Base-by-base conservation (phyloP, 2,329 filamentous ascomycete species). In the Fusarium globosum region DNA sequence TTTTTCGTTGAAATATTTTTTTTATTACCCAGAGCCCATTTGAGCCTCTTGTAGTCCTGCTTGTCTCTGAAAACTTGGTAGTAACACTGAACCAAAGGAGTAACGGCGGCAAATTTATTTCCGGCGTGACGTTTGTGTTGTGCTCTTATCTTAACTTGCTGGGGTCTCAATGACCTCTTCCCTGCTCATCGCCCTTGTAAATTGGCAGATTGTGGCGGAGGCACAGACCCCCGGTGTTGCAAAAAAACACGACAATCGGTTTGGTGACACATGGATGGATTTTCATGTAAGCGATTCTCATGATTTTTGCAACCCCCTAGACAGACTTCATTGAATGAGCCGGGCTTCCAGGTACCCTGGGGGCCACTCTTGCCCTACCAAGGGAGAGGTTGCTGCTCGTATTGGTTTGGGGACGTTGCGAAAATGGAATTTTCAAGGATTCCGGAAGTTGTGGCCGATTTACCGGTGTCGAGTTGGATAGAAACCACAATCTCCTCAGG, bases 161-260 rank as follows among this genome's bases (percentile, higher is more conserved):
- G n/a, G 43, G 26, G 48, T 36, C 64, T 20, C 30, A 12, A 49
- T 59, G 51, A 52, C 59, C 55, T 58, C 52, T 53, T 70, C 57
- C 36, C n/a, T 46, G 30, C 42, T 21, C 14, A 23, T 30, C 36
- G 61, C 36, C 60, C 67, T 53, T 49, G 59, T 48, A 65, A 49
- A 38, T 69, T 38, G 45, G n/a, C 60, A 49, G 52, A 65, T 53
- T 53, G 35, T 55, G 46, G 57, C 60, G 57, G 38, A 52, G 36
- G 36, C 45, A 60, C 42, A 49, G 26, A 21, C 14, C 9, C 43
- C 28, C 5, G 15, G 43, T 21, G 21, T 33, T 49, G 15, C 46
- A 33, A n/a, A 23, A 41, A 21, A 26, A 49, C 46, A 49, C 21
- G 28, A 33, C 21, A 46, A 46, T 28, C 28, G 46, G 28, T n/a